Evolutionary conservation across 768 basidiomycete genomes (phyloP).

Genomic region (Termitomyces sp.): DNA sequence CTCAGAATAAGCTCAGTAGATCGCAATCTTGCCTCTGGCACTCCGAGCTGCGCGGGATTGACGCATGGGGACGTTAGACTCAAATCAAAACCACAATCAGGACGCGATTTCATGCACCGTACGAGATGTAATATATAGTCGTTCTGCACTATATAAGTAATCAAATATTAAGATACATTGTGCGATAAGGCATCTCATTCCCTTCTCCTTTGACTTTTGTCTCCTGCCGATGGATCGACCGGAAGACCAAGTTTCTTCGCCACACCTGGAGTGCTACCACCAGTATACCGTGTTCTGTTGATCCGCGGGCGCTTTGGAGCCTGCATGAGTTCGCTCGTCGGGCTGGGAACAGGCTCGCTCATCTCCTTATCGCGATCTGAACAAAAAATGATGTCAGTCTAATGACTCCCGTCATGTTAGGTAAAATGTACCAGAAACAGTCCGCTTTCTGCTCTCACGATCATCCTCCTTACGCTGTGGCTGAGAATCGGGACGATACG

Average conservation of each 20-base stretch:
- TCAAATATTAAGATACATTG: slow-evolving; percentile 15
- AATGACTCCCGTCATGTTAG: not conserved
- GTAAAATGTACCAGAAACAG: slow-evolving; percentile 51
- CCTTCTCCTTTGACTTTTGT: slow-evolving; percentile 54
- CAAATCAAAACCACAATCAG: not conserved
- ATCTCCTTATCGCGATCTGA: slow-evolving; percentile 63
- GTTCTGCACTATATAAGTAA: not conserved
- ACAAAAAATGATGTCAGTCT: slow-evolving; percentile 1
- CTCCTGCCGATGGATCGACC: slow-evolving; percentile 55
- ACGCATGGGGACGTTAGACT: not conserved
- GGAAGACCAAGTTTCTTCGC: slow-evolving; percentile 53
- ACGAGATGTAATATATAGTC: no score
- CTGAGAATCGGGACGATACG: slow-evolving; percentile 40
- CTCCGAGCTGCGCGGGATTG: not conserved
- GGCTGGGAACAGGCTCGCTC: slow-evolving; percentile 26
- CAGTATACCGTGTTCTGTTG: slow-evolving; percentile 46
- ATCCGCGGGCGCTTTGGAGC: slow-evolving; percentile 59
- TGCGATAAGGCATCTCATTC: slow-evolving; percentile 27
- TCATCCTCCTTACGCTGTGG: slow-evolving; percentile 53
- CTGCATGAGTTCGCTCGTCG: slow-evolving; percentile 31
- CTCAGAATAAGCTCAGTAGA: not conserved
- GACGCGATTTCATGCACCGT: not conserved
- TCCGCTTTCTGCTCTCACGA: slow-evolving; percentile 64
- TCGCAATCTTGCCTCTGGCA: not conserved
- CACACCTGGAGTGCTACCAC: slow-evolving; percentile 24